Conservation (phyloP, 2,329 filamentous ascomycete genomes). For the Fusarium sp. region DNA sequence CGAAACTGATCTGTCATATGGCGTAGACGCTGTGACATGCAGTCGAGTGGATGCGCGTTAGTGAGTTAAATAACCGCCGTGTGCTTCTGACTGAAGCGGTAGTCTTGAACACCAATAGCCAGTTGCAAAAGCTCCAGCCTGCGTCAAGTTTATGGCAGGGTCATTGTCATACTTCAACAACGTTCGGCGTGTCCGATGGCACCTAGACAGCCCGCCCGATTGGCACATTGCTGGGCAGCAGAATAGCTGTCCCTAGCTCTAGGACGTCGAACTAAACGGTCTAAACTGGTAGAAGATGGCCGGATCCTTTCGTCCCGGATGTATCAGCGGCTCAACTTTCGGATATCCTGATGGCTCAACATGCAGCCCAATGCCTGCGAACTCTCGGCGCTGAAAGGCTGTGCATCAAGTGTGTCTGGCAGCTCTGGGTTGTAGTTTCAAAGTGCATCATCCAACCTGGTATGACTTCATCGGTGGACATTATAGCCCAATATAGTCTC, state of each 20-base stretch:
- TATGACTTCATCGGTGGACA: constrained; percentile 7
- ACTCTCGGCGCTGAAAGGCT: constrained; percentile 1
- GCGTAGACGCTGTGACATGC: neutral
- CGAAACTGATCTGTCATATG: constrained; percentile 13
- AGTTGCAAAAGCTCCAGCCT: neutral
- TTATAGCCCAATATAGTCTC: neutral
- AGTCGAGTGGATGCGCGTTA: constrained; percentile 1
- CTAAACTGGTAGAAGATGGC: neutral
- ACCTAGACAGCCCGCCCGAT: neutral
- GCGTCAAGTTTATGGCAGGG: neutral
- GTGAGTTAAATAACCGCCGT: neutral
- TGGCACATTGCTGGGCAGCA: neutral
- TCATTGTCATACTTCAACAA: neutral
- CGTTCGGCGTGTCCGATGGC: neutral
- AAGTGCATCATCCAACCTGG: constrained; percentile 6
- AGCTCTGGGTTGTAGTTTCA: constrained; percentile 7
- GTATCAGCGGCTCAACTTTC: neutral
- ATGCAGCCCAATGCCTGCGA: constrained; percentile 3
- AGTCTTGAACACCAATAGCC: neutral
- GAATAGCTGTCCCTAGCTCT: neutral
- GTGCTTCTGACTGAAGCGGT: neutral
- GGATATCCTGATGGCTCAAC: neutral
- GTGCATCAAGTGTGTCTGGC: constrained; percentile 10
- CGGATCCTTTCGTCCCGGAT: neutral
- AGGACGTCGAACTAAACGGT: neutral